These are phyloP conservation scores for Skeletonema tropicum DNA, from an alignment of 108 stramenopile genomes.

Conservation along the genomic window DNA sequence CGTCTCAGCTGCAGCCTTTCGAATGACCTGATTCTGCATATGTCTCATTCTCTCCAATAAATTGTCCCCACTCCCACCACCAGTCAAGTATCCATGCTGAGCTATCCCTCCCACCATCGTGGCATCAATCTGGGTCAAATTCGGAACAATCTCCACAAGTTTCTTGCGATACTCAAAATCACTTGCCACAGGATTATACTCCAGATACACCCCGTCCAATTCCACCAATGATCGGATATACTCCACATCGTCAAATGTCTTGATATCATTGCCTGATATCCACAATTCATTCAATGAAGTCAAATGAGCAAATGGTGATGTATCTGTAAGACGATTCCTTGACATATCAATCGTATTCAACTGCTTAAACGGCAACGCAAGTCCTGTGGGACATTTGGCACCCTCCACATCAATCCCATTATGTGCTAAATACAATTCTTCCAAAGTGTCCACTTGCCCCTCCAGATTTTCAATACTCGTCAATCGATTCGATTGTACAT, in stretches of 20 bases:
- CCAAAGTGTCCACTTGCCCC: constrained; percentile 69
- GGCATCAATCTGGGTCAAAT: constrained; percentile 87
- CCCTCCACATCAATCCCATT: constrained; percentile 90
- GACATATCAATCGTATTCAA: constrained; percentile 78
- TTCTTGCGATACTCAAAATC: constrained; percentile 90
- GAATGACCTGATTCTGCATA: constrained; percentile 40
- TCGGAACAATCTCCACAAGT: constrained; percentile 76
- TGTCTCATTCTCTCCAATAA: constrained; percentile 45
- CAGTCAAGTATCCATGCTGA: constrained; percentile 15
- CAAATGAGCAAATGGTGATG: constrained; percentile 77
- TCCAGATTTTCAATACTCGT: constrained; percentile 78
- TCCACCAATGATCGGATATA: constrained; percentile 40
- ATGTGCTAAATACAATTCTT: constrained; percentile 96
- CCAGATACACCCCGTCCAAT: constrained; percentile 94
- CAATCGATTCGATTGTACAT: constrained; percentile 92
- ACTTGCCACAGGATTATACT: constrained; percentile 92
- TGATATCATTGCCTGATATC: constrained; percentile 95
- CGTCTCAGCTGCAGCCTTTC: constrained; percentile 18
- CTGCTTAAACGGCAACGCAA: constrained; percentile 59
- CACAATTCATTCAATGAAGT: constrained; percentile 89
- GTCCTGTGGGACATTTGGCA: constrained; percentile 58
- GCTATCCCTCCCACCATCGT: constrained; percentile 63
- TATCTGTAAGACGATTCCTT: constrained; percentile 78
- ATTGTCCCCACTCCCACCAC: constrained; percentile 11
- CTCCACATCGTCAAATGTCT: constrained; percentile 77